These are phyloP conservation scores for Fraxinus baroniana DNA, from an alignment of 305 asterid genomes.

Conservation along the genomic window DNA sequence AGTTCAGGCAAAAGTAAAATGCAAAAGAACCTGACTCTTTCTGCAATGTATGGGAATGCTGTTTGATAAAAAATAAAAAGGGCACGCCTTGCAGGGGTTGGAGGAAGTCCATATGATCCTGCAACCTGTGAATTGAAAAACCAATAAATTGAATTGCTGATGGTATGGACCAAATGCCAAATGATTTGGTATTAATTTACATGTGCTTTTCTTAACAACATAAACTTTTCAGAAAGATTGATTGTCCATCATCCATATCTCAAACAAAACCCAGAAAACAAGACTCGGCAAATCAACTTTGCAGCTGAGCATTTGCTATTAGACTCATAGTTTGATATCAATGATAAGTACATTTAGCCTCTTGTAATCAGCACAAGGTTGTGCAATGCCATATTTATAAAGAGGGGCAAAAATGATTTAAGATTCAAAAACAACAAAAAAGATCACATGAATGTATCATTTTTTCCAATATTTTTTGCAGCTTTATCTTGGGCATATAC, in stretches of 20 bases:
- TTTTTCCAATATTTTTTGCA: neutral
- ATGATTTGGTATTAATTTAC: neutral
- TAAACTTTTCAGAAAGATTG: neutral
- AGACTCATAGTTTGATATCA: neutral
- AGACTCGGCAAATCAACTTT: conserved; percentile 9
- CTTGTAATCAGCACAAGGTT: neutral
- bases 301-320: neutral
- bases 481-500: neutral
- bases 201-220: neutral
- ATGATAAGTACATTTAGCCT: neutral
- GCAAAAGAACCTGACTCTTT: conserved; percentile 68
- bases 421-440: neutral
- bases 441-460: neutral
- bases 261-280: conserved; percentile 12
- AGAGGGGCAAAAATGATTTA: conserved; percentile 2
- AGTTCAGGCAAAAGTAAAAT: neutral
- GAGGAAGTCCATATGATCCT: conserved; percentile 85
- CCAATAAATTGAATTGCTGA: conserved; percentile 10
- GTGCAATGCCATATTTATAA: conserved; percentile 11
- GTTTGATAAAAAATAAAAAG: conserved; percentile 89
- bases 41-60: conserved; percentile 92
- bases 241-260: conserved; percentile 1
- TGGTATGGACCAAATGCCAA: neutral
- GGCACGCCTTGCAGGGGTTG: conserved; percentile 93
- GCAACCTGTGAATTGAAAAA: conserved; percentile 60